These are phyloP conservation scores for Diplocarpon mali DNA, from an alignment of 2,329 filamentous ascomycete genomes.

Conservation along the genomic window DNA sequence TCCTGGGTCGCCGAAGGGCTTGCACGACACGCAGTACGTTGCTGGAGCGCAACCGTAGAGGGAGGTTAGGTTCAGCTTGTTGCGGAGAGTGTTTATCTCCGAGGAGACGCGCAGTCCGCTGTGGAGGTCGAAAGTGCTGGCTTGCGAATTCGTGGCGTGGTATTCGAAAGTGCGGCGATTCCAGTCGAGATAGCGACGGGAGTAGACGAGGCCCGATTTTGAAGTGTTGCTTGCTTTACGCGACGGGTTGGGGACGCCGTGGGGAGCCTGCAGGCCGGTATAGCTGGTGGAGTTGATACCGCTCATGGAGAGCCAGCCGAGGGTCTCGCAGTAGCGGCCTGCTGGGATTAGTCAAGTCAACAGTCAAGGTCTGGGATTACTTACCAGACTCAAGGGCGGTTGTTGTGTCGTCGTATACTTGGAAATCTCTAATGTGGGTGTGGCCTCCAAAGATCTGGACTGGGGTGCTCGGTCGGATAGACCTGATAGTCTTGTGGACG, in stretches of 20 bases:
- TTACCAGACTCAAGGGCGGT: slow-evolving; percentile 69
- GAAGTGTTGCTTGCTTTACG: slow-evolving; percentile 19
- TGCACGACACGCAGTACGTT: slow-evolving; percentile 70
- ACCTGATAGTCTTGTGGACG: slow-evolving; percentile 67
- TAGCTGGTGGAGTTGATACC: slow-evolving; percentile 33
- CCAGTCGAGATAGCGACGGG: slow-evolving; percentile 80
- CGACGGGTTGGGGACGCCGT: slow-evolving; percentile 26
- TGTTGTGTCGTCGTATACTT: slow-evolving; percentile 63
- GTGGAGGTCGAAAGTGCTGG: slow-evolving; percentile 61
- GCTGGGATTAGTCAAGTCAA: background rate
- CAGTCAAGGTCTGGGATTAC: background rate
- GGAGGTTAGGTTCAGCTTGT: slow-evolving; percentile 58
- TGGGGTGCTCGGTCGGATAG: slow-evolving; percentile 62
- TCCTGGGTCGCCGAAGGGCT: slow-evolving; percentile 56
- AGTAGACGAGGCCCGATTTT: slow-evolving; percentile 37
- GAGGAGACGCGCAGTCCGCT: slow-evolving; percentile 59
- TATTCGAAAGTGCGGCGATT: slow-evolving; percentile 67
- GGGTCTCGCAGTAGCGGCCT: slow-evolving; percentile 75
- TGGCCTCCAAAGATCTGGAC: slow-evolving; percentile 88
- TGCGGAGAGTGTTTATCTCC: slow-evolving; percentile 58
- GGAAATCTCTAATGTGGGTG: slow-evolving; percentile 74
- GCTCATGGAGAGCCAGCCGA: slow-evolving; percentile 80
- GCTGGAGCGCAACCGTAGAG: slow-evolving; percentile 69
- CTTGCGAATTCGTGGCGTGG: slow-evolving; percentile 64
- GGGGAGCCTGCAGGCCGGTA: slow-evolving; percentile 16